Base-by-base conservation (phyloP, 2,329 filamentous ascomycete species). In the Aspergillus chevalieri region DNA sequence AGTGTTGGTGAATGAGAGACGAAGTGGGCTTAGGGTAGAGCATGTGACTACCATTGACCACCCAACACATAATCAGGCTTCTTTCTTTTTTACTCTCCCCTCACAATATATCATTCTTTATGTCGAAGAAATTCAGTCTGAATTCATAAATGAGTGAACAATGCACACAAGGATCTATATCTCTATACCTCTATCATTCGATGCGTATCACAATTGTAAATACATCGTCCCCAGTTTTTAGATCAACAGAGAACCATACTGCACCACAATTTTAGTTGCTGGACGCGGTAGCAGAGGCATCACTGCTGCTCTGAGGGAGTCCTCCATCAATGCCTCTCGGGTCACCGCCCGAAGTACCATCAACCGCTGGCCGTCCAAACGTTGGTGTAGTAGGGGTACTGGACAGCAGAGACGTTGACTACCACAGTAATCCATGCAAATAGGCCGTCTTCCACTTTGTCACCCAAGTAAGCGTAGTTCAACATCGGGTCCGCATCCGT, bases 401-500 rank as follows among this genome's bases (percentile, higher is more conserved):
- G n/a, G 10, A 39, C n/a, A 2, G 51, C 51, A 1, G 54, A 51
- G 6, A 51, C 22, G 38, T 57, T 49, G 5, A 57, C 50, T 6
- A 33, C 55, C 2, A 56, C 17, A 2, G 54, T 56, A 5, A 53
- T 19, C 54, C 54, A 57, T 2, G 34, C 52, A 6, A 54, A 44
- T 15, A 57, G 34, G 2, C 55, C 55, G 21, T 57, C 52, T 41
- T 52, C 44, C 1, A 56, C 8, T 3, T 12, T 24, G 19, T 57
- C 50, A 0, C 55, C 55, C 6, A 57, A 50, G 14, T 49, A 49
- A 1, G 46, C 56, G 22, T 56, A 57, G 14, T 55, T 34, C 21
- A 57, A 47, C 8, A 57, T 46, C 0, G 56, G 56, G 6, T 57
- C 54, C 0, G 56, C 52, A 17, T 45, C 47, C 3, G 39, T 54